Conservation (phyloP, 768 basidiomycete genomes). For the Tubosaeta sp. region DNA sequence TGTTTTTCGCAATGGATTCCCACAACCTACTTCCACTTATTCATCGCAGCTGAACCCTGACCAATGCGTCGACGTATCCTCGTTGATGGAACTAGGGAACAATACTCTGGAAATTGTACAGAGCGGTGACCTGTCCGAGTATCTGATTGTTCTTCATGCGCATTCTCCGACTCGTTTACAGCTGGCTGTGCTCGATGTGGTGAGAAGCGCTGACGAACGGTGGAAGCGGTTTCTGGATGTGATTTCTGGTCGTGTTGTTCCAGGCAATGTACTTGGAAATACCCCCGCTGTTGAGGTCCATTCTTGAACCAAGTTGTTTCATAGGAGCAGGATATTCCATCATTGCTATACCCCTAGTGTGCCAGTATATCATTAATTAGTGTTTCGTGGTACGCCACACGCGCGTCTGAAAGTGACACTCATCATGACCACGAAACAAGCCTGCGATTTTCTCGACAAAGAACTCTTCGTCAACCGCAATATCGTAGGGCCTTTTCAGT, state of each 20-base stretch:
- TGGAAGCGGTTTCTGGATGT: slow-evolving; percentile 19
- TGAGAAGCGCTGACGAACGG: slow-evolving; percentile 11
- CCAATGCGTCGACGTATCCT: slow-evolving; percentile 49
- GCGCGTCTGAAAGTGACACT: slow-evolving; percentile 3
- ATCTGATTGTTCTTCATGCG: slow-evolving; percentile 43
- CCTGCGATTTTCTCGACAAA: slow-evolving; percentile 42
- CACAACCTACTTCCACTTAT: not conserved
- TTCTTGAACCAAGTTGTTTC: not conserved
- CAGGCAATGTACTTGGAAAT: not conserved
- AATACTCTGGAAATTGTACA: slow-evolving; percentile 45
- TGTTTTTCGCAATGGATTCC: not conserved
- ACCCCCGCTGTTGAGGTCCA: not conserved
- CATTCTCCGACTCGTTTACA: slow-evolving; percentile 50
- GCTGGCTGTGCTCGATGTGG: slow-evolving; percentile 25
- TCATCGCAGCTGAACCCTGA: slow-evolving; percentile 41
- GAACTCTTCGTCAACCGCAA: slow-evolving; percentile 42
- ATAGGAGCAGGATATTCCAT: not conserved
- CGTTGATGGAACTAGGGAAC: slow-evolving; percentile 36
- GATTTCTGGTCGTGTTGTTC: slow-evolving; percentile 9
- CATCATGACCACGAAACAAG: slow-evolving; percentile 26
- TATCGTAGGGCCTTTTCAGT: slow-evolving; percentile 32
- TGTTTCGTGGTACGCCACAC: slow-evolving; percentile 6
- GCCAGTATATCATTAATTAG: not conserved
- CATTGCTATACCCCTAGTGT: too few species aligned
- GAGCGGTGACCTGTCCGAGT: slow-evolving; percentile 39